phyloP scores from a whole-genome alignment of 495 filamentous ascomycete genomes.

The Daldinia loculata region DNA sequence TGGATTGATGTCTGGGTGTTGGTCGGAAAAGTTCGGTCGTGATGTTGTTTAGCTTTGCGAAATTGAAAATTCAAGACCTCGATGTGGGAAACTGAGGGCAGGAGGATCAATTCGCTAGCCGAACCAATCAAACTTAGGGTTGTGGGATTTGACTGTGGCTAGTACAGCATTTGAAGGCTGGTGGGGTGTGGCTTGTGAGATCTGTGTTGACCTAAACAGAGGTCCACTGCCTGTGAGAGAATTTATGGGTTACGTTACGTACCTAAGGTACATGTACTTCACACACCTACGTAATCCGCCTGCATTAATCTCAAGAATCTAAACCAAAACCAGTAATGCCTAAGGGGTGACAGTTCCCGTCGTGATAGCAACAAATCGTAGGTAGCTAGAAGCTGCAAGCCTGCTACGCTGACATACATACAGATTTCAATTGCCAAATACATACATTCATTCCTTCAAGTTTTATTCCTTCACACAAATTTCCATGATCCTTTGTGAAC shows the following conservation, averaged over 20 bases:
- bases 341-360: not conserved
- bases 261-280: not conserved
- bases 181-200: not conserved
- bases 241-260: not conserved
- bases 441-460: not conserved
- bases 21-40: conserved; percentile 44
- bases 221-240: not conserved
- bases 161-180: not conserved
- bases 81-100: conserved; percentile 50
- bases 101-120: conserved; percentile 42
- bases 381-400: not conserved
- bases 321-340: not conserved
- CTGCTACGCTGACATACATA: not conserved
- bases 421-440: not conserved
- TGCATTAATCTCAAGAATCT: not conserved
- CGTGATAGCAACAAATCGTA: not conserved
- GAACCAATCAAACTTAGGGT: conserved; percentile 45
- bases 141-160: conserved; percentile 20
- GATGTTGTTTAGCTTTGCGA: conserved; percentile 45
- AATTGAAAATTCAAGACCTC: conserved; percentile 44
- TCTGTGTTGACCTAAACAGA: not conserved
- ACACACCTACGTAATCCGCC: not conserved
- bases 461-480: not conserved
- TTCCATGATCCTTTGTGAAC: conserved; percentile 11
- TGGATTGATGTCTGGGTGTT: conserved; percentile 41